phyloP scores from a whole-genome alignment of 1,284 basidiomycete genomes.

The Malassezia cuniculi region DNA sequence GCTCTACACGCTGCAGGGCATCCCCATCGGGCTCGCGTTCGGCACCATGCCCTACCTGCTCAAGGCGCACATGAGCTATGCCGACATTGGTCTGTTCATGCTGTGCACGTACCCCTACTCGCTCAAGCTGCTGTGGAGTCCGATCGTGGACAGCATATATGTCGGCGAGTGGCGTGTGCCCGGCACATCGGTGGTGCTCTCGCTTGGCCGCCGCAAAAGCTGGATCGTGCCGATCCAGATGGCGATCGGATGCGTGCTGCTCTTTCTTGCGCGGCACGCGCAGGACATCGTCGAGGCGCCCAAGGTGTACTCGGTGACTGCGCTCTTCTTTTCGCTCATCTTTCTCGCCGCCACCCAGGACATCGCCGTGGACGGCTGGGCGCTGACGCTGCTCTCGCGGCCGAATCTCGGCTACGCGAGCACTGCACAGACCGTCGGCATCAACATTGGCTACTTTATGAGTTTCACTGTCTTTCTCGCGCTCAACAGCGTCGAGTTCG shows the following conservation, averaged over 20 bases:
- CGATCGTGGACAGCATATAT: constrained; percentile 87
- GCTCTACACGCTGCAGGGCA: constrained; percentile 84
- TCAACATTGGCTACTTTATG: constrained; percentile 89
- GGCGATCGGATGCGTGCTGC: constrained; percentile 74
- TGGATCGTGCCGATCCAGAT: constrained; percentile 98
- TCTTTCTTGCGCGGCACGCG: constrained; percentile 70
- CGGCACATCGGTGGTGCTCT: constrained; percentile 16
- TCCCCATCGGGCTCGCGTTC: constrained; percentile 63
- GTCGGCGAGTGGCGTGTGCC: constrained; percentile 50
- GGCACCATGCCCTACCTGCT: constrained; percentile 94
- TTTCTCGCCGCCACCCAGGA: constrained; percentile 97
- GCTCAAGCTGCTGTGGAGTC: constrained; percentile 92
- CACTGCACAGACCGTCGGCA: constrained; percentile 92
- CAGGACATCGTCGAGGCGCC: constrained; percentile 68
- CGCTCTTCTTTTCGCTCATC: constrained; percentile 71
- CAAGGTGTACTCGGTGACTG: constrained; percentile 67
- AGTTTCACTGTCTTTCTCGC: constrained; percentile 96
- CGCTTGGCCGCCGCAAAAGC: constrained; percentile 75
- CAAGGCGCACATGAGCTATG: constrained; percentile 85
- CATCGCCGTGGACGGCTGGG: constrained; percentile 98
- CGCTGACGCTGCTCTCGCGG: constrained; percentile 83
- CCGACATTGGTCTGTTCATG: constrained; percentile 86
- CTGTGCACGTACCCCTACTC: constrained; percentile 93
- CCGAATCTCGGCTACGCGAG: constrained; percentile 93
- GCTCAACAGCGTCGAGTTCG: constrained; percentile 84